Percentiles rank a stretch among this genome's conserved stretches.
These are phyloP conservation scores for Cylindrotheca closterium DNA, from an alignment of 108 stramenopile species.

Conservation along the genomic window DNA sequence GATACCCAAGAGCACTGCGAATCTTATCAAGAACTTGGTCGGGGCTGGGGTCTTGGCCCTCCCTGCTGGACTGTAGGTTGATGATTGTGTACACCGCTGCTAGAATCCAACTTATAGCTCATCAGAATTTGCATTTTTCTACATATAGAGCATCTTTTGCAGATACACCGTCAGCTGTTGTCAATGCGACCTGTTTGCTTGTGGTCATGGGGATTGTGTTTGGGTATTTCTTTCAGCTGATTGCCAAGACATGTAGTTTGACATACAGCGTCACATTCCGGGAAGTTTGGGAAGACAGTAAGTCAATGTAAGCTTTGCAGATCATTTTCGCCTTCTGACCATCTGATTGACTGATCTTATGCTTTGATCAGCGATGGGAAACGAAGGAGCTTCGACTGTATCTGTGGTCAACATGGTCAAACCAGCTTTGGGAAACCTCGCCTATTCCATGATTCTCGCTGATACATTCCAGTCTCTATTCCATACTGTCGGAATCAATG, in stretches of 20 bases:
- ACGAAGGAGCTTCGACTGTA: conserved; percentile 3
- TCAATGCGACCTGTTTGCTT: conserved; percentile 57
- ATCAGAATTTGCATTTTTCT: background rate
- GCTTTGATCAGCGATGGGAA: conserved; percentile 19
- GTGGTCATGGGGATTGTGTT: conserved; percentile 59
- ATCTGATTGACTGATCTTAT: background rate
- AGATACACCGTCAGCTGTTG: conserved; percentile 41
- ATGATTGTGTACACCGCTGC: no score
- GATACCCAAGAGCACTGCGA: conserved; percentile 55
- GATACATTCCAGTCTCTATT: conserved; percentile 62
- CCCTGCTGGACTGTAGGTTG: conserved; percentile 48
- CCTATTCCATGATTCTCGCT: conserved; percentile 81
- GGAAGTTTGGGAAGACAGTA: conserved; percentile 72
- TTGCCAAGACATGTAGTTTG: conserved; percentile 57
- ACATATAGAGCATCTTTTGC: conserved; percentile 41
- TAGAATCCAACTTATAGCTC: background rate
- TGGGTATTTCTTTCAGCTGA: conserved; percentile 77
- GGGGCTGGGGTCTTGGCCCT: conserved; percentile 87
- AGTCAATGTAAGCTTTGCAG: conserved; percentile 11
- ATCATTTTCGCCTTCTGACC: background rate
- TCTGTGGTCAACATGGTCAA: conserved; percentile 33
- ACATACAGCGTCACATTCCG: conserved; percentile 58
- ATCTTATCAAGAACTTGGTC: conserved; percentile 83
- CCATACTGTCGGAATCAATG: conserved; percentile 32
- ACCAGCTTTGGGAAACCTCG: conserved; percentile 46